Evolutionary conservation across 768 basidiomycete genomes (phyloP).

Genomic region (Russula foetens): DNA sequence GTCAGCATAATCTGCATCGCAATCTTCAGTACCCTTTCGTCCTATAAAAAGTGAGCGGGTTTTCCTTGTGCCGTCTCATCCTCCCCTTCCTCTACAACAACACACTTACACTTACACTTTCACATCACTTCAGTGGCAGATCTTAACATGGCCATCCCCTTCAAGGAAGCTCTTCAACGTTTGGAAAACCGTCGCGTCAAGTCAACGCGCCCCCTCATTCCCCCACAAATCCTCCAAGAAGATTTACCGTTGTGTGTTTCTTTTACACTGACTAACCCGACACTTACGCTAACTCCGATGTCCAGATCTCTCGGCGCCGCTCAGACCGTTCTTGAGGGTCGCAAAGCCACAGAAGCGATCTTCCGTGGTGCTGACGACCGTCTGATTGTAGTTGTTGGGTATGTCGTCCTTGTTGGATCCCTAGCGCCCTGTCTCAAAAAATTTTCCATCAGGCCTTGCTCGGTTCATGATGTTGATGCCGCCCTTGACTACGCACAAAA

Average conservation of each 20-base stretch:
- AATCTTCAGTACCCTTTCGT: background rate
- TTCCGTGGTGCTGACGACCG: conserved; percentile 86
- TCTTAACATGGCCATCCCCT: conserved; percentile 58
- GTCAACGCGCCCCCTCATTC: conserved; percentile 81
- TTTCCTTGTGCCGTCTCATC: background rate
- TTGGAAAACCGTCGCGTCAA: conserved; percentile 86
- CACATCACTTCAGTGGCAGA: conserved; percentile 34
- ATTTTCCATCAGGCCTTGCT: conserved; percentile 62
- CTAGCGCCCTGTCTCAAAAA: background rate
- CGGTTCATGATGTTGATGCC: conserved; percentile 82
- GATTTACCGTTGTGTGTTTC: conserved; percentile 76
- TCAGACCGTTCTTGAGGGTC: conserved; percentile 84
- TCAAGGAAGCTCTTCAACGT: conserved; percentile 69
- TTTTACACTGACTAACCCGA: conserved; percentile 17
- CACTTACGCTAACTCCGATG: background rate
- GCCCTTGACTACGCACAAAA: conserved; percentile 82
- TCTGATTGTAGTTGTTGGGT: conserved; percentile 88
- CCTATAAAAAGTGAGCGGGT: conserved; percentile 15
- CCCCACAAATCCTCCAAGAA: conserved; percentile 90
- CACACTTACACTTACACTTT: background rate
- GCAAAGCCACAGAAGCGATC: conserved; percentile 68
- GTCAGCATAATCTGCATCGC: background rate
- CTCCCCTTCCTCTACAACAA: background rate
- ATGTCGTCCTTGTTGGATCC: conserved; percentile 22
- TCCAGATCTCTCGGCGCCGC: conserved; percentile 68